These are phyloP conservation scores for Dictyostelium firmibasis DNA, from an alignment of 78 protist species.

Conservation along the genomic window DNA sequence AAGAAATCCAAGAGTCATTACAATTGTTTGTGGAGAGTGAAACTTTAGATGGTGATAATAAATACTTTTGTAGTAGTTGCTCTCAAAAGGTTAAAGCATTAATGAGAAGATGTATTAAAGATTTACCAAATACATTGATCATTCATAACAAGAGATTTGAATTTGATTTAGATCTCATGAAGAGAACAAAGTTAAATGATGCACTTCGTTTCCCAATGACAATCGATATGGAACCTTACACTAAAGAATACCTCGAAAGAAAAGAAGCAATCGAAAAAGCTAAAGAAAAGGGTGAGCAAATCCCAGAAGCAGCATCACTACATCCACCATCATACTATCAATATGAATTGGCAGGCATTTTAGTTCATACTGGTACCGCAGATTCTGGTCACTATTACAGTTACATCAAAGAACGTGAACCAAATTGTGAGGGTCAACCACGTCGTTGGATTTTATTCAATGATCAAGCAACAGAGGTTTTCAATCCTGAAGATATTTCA, in stretches of 20 bases:
- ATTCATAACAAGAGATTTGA: constrained; percentile 92
- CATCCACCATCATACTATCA: constrained; percentile 47
- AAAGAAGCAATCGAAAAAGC: constrained; percentile 64
- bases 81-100: constrained; percentile 71
- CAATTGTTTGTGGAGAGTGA: constrained; percentile 84
- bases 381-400: constrained; percentile 90
- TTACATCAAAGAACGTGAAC: constrained; percentile 74
- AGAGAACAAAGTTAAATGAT: constrained; percentile 82
- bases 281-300: constrained; percentile 18
- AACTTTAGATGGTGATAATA: constrained; percentile 93
- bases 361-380: constrained; percentile 90
- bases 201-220: constrained; percentile 76
- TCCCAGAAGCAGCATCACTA: background rate
- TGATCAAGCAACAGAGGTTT: constrained; percentile 77
- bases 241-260: constrained; percentile 71
- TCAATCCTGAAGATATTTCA: constrained; percentile 79
- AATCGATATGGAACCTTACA: constrained; percentile 83
- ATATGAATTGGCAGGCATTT: constrained; percentile 86
- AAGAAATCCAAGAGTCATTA: constrained; percentile 60
- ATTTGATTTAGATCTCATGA: constrained; percentile 87
- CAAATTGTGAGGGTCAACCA: constrained; percentile 37
- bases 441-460: constrained; percentile 83
- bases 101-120: constrained; percentile 82
- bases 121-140: constrained; percentile 83
- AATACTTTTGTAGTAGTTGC: constrained; percentile 87